A percentile compares a stretch with the other conserved stretches of the same genome.
phyloP scores from a whole-genome alignment of 1,139 yeast genomes.

The Suhomyces ambrosiae region DNA sequence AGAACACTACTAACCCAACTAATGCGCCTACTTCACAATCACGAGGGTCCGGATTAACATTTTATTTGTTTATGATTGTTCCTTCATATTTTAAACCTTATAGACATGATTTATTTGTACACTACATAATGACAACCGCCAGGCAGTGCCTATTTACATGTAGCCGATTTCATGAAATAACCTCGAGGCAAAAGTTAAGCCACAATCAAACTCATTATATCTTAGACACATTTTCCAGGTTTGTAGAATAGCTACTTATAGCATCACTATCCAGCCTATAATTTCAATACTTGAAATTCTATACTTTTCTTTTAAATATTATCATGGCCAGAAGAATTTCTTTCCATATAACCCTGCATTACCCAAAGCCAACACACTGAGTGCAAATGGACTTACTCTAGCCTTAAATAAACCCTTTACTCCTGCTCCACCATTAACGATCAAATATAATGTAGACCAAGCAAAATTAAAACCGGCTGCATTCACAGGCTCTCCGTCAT shows the following conservation, averaged over 20 bases:
- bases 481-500: slow-evolving; percentile 77
- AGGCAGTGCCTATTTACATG: neutral
- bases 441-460: slow-evolving; percentile 77
- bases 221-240: too few relatives aligned
- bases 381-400: slow-evolving; percentile 60
- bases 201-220: too few relatives aligned
- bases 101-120: too few relatives aligned
- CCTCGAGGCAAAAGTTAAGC: too few relatives aligned
- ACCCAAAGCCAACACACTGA: slow-evolving; percentile 60
- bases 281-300: neutral
- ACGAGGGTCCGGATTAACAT: too few relatives aligned
- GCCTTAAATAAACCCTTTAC: slow-evolving; percentile 40
- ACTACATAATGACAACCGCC: too few relatives aligned
- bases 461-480: slow-evolving; percentile 90
- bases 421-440: slow-evolving; percentile 72
- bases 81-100: neutral
- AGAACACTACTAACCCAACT: too few relatives aligned
- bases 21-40: too few relatives aligned
- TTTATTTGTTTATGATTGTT: too few relatives aligned
- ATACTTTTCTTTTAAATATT: neutral
- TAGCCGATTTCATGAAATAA: too few relatives aligned
- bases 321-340: slow-evolving; percentile 55
- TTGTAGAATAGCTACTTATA: too few relatives aligned
- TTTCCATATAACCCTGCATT: slow-evolving; percentile 71
- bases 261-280: neutral